Base-by-base conservation (phyloP, 768 basidiomycete genomes). In the Russula brevipes region DNA sequence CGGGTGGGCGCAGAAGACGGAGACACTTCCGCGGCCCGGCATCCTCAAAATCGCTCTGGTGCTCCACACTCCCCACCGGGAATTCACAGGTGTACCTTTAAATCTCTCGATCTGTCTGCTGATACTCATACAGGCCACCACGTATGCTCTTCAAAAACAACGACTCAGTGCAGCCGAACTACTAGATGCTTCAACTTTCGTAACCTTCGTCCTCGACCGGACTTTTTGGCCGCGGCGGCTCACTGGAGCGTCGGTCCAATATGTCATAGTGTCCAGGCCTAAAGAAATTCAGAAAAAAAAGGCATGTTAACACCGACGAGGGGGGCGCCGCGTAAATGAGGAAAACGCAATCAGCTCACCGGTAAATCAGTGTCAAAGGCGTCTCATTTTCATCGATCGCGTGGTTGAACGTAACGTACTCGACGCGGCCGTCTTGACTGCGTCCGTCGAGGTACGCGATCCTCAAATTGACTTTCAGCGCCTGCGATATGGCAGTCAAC, bases 201-300 rank as follows among this genome's bases (percentile, higher is more conserved):
- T 45, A 4, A 1, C 11, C n/a, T 24, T 44, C 42, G 4, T 12
- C 12, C 19, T 35, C 14, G 6, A 24, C 19, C 30, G 31, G 31
- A 9, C 31, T 38, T 10, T 46, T 24, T 7, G 36, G 12, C 2
- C 53, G 19, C 51, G 69, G 30, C 5, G 71, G 65, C 36, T 74
- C 74, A 35, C 66, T 66, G 56, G 66, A 69, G 30, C 71, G 63
- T 46, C 63, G 62, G 53, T 74, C 73, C 56, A 91, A 75, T 54
- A 94, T 87, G 75, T 95, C 93, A 73, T 91, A 95, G 72, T 95
- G 93, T 9, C 93, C 92, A 19, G 93, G 92, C 54, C 91, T 92
- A 12, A 57, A 57, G 51, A 9, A n/a, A 12, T 59, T 54, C 64
- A 9, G 16, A 16, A 39, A 39, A 7, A 46, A 35, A 19, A 65